Evolutionary conservation across 352 stramenopile genomes (phyloP), one percentile per base, ranked within the genome.

Genomic region (Phytopythium mirpurense): DNA sequence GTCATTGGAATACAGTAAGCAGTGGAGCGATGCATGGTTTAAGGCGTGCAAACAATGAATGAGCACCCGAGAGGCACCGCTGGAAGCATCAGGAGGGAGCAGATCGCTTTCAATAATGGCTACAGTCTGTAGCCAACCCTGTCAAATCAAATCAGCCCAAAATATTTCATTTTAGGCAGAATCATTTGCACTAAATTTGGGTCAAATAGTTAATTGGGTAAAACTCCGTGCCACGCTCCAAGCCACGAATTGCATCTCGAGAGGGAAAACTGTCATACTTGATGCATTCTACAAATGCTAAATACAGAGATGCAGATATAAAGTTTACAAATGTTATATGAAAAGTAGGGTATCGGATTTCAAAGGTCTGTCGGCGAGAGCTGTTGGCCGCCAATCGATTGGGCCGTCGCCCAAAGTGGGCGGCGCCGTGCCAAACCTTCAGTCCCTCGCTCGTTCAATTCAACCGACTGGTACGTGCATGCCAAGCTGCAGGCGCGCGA

Each of bases 371-470:
- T 3, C 42, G 41, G 56, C 55, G 54, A 67, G 67, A 44, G 69
- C 60, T 69, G 60, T 83, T 81, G 60, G 70, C 68, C 62, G 71
- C 78, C 78, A 89, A 87, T 78, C 78, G 74, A 89, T 89, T 87
- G 68, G 74, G 63, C 65, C 51, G 37, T 66, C 72, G 64, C 62
- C 62, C 55, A 53, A 31, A 48, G 44, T 43, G 24, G 47, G 49
- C 49, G 46, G 47, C 52, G 19, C 41, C 54, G 41, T 67, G 65
- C 67, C 60, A 76, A 68, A 72, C 74, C 72, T 81, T 90, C 79
- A 90, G 80, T 90, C 77, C 77, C 73, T 88, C 80, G 79, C 77
- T 90, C 77, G 77, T 88, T 86, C 78, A 76, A 85, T 90, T 88
- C 75, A 82, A 88, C 72, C 80, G 61, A 90, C 78, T 88, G 80